Evolutionary conservation across 176 grass and related monocot species (phyloP), one percentile per base, ranked within the genome.

Genomic region (Musa schizocarpa): DNA sequence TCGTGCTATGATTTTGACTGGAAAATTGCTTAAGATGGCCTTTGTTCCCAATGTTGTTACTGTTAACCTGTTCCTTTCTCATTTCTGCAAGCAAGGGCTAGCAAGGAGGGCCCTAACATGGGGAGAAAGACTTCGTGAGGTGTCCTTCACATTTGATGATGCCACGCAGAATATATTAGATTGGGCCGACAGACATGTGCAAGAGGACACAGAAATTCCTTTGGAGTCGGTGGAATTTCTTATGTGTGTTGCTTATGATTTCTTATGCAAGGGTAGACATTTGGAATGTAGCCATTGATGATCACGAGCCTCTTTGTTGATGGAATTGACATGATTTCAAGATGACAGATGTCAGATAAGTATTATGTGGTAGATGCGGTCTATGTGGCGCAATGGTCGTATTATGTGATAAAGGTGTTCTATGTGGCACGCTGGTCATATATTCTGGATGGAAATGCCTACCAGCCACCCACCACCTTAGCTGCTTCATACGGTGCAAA

Each of bases 81-180:
- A 97, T 85, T 93, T 97, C 81, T 93, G 88, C 82, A 97, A 93
- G 76, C 84, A 92, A 89, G 94, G 94, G 57, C 82, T 91, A 77
- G 80, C 88, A 75, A 85, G 84, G 74, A 86, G 77, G 76, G 87
- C 86, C 11, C 72, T 93, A 71, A n/a, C 75, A 59, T 97, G 94
- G 90, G 94, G 88, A 77, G 81, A 86, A 74, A 93, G 83, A 52
- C 84, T 97, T 34, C 83, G 69, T 79, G 88, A 93, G 50, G 83
- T 84, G 53, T 84, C 79, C 54, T 87, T 97, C 76, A 71, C 72
- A 64, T 97, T 97, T 89, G 94, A 97, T 87, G 90, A 87, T 73
- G 83, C 73, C 67, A 93, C 90, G 29, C 78, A 75, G 82, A 97
- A 91, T 82, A 89, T 97, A 91, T 74, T 97, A 68, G 84, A 89